Evolutionary conservation across 2,329 filamentous ascomycete genomes (phyloP), one percentile per base, ranked within the genome.

Genomic region (Penicillium sp.): DNA sequence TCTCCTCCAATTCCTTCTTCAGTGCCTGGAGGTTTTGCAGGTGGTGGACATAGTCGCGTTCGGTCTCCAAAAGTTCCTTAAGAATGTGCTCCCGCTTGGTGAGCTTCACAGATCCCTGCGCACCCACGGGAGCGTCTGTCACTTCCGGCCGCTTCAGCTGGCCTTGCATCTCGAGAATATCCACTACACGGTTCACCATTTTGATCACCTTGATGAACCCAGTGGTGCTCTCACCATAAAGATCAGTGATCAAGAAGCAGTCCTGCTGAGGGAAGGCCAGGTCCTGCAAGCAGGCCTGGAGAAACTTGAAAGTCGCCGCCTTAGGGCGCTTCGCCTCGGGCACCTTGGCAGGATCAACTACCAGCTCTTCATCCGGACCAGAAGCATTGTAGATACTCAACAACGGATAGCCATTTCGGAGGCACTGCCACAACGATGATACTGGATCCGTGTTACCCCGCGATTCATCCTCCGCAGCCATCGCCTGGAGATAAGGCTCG

Each of bases 41-140:
- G 81, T 99, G 95, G 76, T 98, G 93, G 4, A 98, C 95, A 71
- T 99, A 99, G 79, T 97, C 97, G 65, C 95, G 89, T 79, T 99
- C 95, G 1, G 94, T 98, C 70, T 94, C 92, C 59, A 99, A 90
- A 51, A 99, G 81, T 78, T 99, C 95, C 72, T 91, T 89, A 47
- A 99, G 87, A 64, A 98, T 92, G 76, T 97, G 91, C 72, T 97
- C 91, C 68, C 93, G 89, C 75, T 91, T 86, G 1, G 87, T 88
- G 59, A 88, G 86, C 53, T 89, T 88, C 57, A 79, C 82, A 26
- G 81, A 69, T 56, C 80, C 78, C n/a, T 78, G 75, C 13, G 81
- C 76, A 24, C 67, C 68, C 13, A 68, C 64, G 56, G 83, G 83
- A 38, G 85, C 83, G 15, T 84, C 82, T 40, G 70, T 67, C n/a